These are phyloP conservation scores for Tuber brumale DNA, from an alignment of 495 filamentous ascomycete genomes.

Conservation along the genomic window DNA sequence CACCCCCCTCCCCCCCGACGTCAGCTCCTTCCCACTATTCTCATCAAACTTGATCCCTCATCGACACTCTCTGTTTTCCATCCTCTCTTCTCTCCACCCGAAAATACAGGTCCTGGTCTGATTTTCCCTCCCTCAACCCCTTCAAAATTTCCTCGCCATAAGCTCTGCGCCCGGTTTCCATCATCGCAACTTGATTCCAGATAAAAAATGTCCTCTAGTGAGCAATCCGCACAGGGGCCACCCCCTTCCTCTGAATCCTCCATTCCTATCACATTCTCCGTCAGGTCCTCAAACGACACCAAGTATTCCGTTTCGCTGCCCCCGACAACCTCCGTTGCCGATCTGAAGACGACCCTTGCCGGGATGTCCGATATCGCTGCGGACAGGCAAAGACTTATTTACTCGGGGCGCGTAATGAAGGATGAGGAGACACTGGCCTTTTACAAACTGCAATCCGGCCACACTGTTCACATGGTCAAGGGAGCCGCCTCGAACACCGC, in stretches of 20 bases:
- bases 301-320: conserved; percentile 76
- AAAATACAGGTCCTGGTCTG: background rate
- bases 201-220: conserved; percentile 30
- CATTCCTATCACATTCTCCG: conserved; percentile 70
- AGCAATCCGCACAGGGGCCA: conserved; percentile 14
- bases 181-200: background rate
- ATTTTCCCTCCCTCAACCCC: background rate
- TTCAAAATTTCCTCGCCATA: background rate
- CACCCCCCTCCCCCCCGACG: background rate
- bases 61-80: background rate
- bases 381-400: conserved; percentile 89
- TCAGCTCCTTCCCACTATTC: background rate
- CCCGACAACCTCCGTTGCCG: conserved; percentile 66
- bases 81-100: background rate
- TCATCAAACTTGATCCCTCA: background rate
- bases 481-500: conserved; percentile 80
- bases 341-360: conserved; percentile 83
- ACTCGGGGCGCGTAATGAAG: conserved; percentile 93
- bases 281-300: conserved; percentile 83
- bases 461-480: conserved; percentile 94
- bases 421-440: conserved; percentile 74
- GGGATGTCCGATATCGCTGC: conserved; percentile 75
- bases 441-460: conserved; percentile 93
- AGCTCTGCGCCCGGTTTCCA: background rate
- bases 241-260: conserved; percentile 45